phyloP scores from a whole-genome alignment of 2,329 filamentous ascomycete species.

The Microascus cirrosus region DNA sequence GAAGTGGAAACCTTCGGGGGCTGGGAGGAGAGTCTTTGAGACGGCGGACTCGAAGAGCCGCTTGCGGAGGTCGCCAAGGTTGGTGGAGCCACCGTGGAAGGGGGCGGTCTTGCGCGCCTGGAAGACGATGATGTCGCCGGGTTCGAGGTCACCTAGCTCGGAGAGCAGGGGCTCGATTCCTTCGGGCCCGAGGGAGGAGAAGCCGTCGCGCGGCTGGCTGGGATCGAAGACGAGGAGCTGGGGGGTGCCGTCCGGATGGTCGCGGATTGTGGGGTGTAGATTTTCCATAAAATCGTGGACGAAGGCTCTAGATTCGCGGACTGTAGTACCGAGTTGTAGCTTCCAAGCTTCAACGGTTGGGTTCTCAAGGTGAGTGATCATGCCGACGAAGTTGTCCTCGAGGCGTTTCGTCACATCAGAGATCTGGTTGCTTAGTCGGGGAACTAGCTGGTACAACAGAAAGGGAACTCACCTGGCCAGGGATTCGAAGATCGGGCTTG shows the following conservation, averaged over 20 bases:
- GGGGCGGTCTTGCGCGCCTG: slow-evolving; percentile 62
- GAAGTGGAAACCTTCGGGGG: slow-evolving; percentile 47
- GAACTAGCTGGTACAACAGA: background rate
- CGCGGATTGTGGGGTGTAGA: slow-evolving; percentile 47
- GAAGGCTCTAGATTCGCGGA: slow-evolving; percentile 45
- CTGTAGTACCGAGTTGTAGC: background rate
- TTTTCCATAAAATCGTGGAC: slow-evolving; percentile 58
- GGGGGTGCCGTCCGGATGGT: slow-evolving; percentile 67
- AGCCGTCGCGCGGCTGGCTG: slow-evolving; percentile 61
- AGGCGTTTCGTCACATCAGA: background rate
- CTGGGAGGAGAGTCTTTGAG: slow-evolving; percentile 42
- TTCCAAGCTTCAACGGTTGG: slow-evolving; percentile 67
- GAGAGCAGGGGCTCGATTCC: background rate
- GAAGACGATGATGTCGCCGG: slow-evolving; percentile 71
- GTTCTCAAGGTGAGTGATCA: slow-evolving; percentile 58
- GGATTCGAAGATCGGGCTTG: slow-evolving; percentile 80
- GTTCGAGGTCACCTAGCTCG: slow-evolving; percentile 26
- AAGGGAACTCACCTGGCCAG: slow-evolving; percentile 41
- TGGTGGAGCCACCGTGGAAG: slow-evolving; percentile 60
- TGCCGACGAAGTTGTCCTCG: slow-evolving; percentile 40
- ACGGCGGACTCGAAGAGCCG: slow-evolving; percentile 61
- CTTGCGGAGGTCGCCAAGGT: slow-evolving; percentile 61
- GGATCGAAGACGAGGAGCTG: slow-evolving; percentile 68
- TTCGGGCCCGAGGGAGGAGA: slow-evolving; percentile 56
- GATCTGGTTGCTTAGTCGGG: background rate